Percentiles rank a stretch among this genome's conserved stretches.
phyloP scores from a whole-genome alignment of 164 flowering plant species.

The Nymphaea colorata region DNA sequence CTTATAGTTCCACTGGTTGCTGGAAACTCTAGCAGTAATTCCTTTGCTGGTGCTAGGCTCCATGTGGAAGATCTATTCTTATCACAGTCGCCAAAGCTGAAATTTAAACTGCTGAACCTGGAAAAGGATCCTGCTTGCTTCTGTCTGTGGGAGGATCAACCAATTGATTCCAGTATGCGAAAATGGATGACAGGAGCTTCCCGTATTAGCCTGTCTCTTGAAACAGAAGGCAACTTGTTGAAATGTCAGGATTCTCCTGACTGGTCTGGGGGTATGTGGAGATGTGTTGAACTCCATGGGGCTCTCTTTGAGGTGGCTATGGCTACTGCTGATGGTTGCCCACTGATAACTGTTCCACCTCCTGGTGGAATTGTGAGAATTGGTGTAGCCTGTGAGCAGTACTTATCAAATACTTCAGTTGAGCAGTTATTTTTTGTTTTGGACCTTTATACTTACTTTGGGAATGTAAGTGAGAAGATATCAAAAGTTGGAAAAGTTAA shows the following conservation, averaged over 20 bases:
- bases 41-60: conserved; percentile 85
- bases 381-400: conserved; percentile 67
- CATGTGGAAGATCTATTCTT: conserved; percentile 57
- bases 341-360: conserved; percentile 65
- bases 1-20: conserved; percentile 53
- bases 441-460: conserved; percentile 74
- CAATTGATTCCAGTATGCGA: conserved; percentile 83
- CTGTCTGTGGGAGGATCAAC: conserved; percentile 85
- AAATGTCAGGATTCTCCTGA: conserved; percentile 17
- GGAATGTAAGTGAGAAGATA: conserved; percentile 65
- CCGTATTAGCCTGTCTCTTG: conserved; percentile 56
- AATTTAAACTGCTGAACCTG: conserved; percentile 51
- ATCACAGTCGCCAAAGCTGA: conserved; percentile 52
- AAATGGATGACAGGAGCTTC: conserved; percentile 67
- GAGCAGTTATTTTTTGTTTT: conserved; percentile 88
- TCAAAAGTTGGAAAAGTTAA: conserved; percentile 41
- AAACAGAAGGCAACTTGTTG: conserved; percentile 24
- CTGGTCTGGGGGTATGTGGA: conserved; percentile 45
- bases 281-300: conserved; percentile 73
- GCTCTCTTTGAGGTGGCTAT: conserved; percentile 77
- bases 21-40: conserved; percentile 14
- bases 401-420: conserved; percentile 73
- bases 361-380: conserved; percentile 90
- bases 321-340: conserved; percentile 88
- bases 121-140: conserved; percentile 98